Evolutionary conservation across 2,329 filamentous ascomycete genomes (phyloP), one percentile per base, ranked within the genome.

Genomic region (Trichoderma semiorbis): DNA sequence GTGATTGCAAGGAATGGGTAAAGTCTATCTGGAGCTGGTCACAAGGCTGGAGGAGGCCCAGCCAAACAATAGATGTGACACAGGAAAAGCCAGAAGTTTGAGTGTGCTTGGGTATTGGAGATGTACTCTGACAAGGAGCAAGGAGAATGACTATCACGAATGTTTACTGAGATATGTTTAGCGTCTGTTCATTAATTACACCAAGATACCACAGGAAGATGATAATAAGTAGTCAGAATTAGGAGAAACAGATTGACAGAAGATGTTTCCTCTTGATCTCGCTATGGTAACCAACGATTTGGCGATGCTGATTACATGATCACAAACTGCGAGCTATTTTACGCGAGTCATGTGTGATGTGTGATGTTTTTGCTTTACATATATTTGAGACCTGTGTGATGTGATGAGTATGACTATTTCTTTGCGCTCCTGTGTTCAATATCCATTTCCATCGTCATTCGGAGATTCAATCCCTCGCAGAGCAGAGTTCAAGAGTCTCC

Each of bases 231-330:
- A 39, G 7, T 18, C 0, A 0, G 1, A 8, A 39, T 39, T 18
- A 1, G 36, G 3, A 8, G 36, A 18, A 3, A 0, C 7, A 8
- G 7, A 4, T 18, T 0, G 16, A 7, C 2, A 8, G 16, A 39
- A 39, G 7, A 1, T 18, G 36, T 18, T 18, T 4, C 16, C 16
- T 39, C 36, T 18, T 0, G 34, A 7, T 16, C 7, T 39, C 7
- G 7, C 32, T 5, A 43, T 43, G 36, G 36, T 3, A 7, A 5
- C 16, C 39, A n/a, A 4, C 39, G 3, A 3, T 43, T 43, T 43
- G 39, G 39, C 39, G 4, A n/a, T 18, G 36, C 4, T 8, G 16
- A 39, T 39, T 18, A 3, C 36, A 39, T 43, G 39, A 1, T 43
- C 0, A n/a, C 7, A n/a, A 10, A n/a, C 7, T 4, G 39, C 7